Evolutionary conservation across 441 rosid genomes (phyloP).

Genomic region (Theobroma grandiflorum): DNA sequence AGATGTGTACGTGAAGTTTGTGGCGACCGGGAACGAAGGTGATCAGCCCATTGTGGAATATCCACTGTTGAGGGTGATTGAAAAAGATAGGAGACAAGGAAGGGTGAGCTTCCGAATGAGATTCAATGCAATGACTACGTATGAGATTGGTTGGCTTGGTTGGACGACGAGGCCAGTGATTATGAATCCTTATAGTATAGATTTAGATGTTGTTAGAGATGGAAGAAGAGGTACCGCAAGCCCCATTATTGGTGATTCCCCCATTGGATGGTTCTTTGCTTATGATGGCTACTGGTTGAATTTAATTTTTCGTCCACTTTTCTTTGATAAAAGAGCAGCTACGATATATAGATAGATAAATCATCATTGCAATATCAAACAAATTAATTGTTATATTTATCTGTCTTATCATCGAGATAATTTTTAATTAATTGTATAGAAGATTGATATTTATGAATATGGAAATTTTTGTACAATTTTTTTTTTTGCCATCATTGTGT

Average conservation of each 20-base stretch:
- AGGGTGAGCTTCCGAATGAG: neutral
- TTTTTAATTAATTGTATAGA: neutral
- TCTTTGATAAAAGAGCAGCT: too few relatives aligned
- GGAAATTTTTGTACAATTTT: too few relatives aligned
- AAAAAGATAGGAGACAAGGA: neutral
- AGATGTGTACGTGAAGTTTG: neutral
- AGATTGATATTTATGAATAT: too few relatives aligned
- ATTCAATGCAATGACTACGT: neutral
- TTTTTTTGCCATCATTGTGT: neutral
- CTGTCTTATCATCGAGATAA: too few relatives aligned
- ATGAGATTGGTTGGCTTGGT: neutral
- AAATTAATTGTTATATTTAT: too few relatives aligned
- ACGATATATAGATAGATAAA: too few relatives aligned
- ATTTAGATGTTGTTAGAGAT: conserved; percentile 16
- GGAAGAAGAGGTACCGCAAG: neutral
- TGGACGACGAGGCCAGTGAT: neutral
- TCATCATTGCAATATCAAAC: too few relatives aligned
- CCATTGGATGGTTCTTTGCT: neutral
- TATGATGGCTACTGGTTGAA: neutral
- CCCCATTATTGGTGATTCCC: neutral
- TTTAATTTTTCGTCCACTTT: neutral
- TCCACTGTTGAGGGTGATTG: conserved; percentile 21
- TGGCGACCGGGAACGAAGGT: conserved; percentile 13
- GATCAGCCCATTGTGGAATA: conserved; percentile 18
- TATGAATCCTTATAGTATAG: neutral